These are phyloP conservation scores for Mallotus japonicus DNA, from an alignment of 441 rosid species.

Conservation along the genomic window DNA sequence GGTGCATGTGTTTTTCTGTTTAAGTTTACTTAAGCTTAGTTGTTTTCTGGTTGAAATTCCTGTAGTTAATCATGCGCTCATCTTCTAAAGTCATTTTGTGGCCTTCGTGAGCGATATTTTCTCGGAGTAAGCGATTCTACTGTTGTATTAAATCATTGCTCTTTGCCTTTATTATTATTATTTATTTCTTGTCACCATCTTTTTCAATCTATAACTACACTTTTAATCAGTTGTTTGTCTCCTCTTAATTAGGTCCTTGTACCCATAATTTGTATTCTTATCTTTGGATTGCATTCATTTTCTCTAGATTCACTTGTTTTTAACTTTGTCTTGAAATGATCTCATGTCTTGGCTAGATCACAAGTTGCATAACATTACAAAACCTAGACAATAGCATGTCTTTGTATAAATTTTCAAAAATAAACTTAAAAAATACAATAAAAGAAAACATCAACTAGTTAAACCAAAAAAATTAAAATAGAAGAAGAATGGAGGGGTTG, in stretches of 20 bases:
- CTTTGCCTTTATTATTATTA: not conserved
- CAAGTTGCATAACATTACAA: no score
- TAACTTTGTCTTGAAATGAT: no score
- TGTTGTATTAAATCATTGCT: conserved; percentile 13
- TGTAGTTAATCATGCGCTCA: conserved; percentile 11
- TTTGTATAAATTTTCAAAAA: no score
- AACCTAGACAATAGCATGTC: no score
- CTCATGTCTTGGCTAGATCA: no score
- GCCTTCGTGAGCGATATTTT: not conserved
- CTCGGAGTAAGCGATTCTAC: not conserved
- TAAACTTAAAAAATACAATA: no score
- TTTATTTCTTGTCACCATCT: not conserved
- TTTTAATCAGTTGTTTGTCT: not conserved
- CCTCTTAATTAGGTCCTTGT: not conserved
- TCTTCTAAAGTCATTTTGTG: conserved; percentile 4
- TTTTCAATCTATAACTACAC: not conserved
- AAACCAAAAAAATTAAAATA: no score
- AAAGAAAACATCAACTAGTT: no score
- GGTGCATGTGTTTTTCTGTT: not conserved
- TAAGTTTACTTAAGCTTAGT: not conserved
- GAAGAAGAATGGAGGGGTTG: no score
- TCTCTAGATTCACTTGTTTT: no score
- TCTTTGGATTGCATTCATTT: no score
- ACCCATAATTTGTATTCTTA: not conserved
- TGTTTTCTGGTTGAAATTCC: not conserved